Base-by-base conservation (phyloP, 768 basidiomycete genomes). In the Arthromyces matolae region DNA sequence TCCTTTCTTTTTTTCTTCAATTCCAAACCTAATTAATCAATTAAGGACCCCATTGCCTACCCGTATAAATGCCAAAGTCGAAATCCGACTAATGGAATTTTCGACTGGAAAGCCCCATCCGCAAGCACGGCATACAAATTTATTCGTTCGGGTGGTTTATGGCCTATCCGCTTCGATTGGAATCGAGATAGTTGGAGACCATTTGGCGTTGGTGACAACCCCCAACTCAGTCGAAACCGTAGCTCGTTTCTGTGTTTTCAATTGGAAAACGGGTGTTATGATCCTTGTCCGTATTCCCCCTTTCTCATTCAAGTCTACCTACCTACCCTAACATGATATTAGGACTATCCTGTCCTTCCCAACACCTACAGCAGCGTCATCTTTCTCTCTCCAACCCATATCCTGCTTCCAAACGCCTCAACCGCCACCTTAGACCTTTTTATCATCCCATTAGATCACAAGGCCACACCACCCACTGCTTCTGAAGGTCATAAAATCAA, bases 161-260 rank as follows among this genome's bases (percentile, higher is more conserved):
- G 69, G 71, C 2, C 5, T 42, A n/a, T n/a, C n/a, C n/a, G n/a
- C 34, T 3, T 52, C 61, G 9, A 59, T 75, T n/a, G 68, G 67
- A 9, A 64, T 77, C 24, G 75, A 76, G 49, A 71, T 75, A 34
- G 73, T 75, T 10, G 76, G 75, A 13, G 65, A 72, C 9, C 60
- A 71, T 50, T 59, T 77, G 3, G 71, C 73, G 1, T 63, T 78
- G 1, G 57, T 72, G 5, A 60, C 71, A 4, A 58, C 62, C 3
- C 65, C 64, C 45, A 51, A 56, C 19, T 35, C 39, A 1, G 24
- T 27, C 20, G 44, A 40, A 2, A 55, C 53, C 1, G 36, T 55
- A 4, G 67, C 74, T 45, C 52, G 54, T 4, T 56, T 79, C 14
- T 75, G 66, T 39, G 58, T 77, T 2, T 76, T 64, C 45, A 63